A percentile compares a stretch with the other conserved stretches of the same genome.
Conservation (phyloP, 2,329 filamentous ascomycete genomes). For the Alternaria ventricosa region DNA sequence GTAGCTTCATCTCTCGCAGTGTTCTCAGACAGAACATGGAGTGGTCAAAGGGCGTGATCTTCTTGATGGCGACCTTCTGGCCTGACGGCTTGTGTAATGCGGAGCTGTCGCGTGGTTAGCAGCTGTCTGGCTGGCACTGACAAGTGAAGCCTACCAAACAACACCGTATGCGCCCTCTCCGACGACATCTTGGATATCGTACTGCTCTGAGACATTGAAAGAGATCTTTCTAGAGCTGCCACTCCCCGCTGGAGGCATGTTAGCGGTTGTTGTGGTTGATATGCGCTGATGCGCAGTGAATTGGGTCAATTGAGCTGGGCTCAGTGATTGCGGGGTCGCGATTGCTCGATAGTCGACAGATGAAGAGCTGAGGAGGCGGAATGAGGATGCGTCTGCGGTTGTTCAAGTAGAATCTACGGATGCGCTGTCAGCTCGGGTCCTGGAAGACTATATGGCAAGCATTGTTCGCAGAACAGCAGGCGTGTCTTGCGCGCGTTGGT, state of each 20-base stretch:
- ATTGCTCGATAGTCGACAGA: not conserved
- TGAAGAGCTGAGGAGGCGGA: slow-evolving; percentile 1
- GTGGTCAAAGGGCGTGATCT: slow-evolving; percentile 99
- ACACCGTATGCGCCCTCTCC: slow-evolving; percentile 98
- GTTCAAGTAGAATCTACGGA: slow-evolving; percentile 16
- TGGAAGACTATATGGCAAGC: slow-evolving; percentile 13
- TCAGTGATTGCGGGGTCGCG: slow-evolving; percentile 18
- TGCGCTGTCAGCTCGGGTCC: slow-evolving; percentile 28
- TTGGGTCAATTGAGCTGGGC: slow-evolving; percentile 19
- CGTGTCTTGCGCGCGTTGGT: slow-evolving; percentile 30
- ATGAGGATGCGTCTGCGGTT: slow-evolving; percentile 1
- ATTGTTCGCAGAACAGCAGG: slow-evolving; percentile 26
- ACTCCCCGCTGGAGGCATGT: slow-evolving; percentile 50
- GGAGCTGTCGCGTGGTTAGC: slow-evolving; percentile 66
- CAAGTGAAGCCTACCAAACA: slow-evolving; percentile 75
- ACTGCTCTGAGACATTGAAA: slow-evolving; percentile 99
- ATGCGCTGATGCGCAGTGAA: slow-evolving; percentile 29
- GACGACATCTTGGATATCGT: slow-evolving; percentile 99
- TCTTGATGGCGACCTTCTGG: slow-evolving; percentile 99
- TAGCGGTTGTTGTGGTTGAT: slow-evolving; percentile 26
- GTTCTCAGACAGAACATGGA: slow-evolving; percentile 98
- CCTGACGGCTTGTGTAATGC: slow-evolving; percentile 97
- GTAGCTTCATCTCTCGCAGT: slow-evolving; percentile 97
- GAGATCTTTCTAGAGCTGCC: slow-evolving; percentile 85
- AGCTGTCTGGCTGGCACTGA: slow-evolving; percentile 3